These are phyloP conservation scores for Amanita jacksonii DNA, from an alignment of 768 basidiomycete genomes.

Conservation along the genomic window DNA sequence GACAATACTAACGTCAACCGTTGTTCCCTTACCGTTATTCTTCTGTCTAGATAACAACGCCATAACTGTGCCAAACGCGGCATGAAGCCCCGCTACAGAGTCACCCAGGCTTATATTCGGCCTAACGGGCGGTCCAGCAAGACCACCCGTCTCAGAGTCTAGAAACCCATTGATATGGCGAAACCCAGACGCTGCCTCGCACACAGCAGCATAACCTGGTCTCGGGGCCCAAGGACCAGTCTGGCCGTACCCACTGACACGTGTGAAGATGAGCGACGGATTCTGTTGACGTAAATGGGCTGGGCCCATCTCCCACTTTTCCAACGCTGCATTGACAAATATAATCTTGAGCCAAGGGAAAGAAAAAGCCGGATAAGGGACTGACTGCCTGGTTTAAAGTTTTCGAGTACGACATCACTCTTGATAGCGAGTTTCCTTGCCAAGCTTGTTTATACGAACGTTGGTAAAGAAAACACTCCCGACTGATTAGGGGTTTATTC, in stretches of 20 bases:
- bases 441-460: slow-evolving; percentile 28
- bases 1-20: slow-evolving; percentile 69
- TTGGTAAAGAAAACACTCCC: background rate
- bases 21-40: slow-evolving; percentile 33
- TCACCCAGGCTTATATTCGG: slow-evolving; percentile 70
- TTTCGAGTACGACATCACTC: slow-evolving; percentile 61
- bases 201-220: slow-evolving; percentile 67
- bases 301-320: slow-evolving; percentile 61
- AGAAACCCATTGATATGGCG: slow-evolving; percentile 63
- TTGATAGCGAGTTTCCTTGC: slow-evolving; percentile 51
- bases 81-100: slow-evolving; percentile 62
- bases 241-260: slow-evolving; percentile 71
- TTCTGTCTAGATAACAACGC: slow-evolving; percentile 42
- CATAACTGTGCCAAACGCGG: slow-evolving; percentile 65
- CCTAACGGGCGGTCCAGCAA: slow-evolving; percentile 54
- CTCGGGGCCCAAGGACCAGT: slow-evolving; percentile 65
- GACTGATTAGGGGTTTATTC: slow-evolving; percentile 8
- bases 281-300: slow-evolving; percentile 58
- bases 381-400: slow-evolving; percentile 70
- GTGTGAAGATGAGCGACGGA: slow-evolving; percentile 83
- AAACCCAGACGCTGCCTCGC: slow-evolving; percentile 69
- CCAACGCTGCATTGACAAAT: slow-evolving; percentile 36
- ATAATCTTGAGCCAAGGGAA: background rate
- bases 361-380: slow-evolving; percentile 5
- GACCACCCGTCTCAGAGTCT: slow-evolving; percentile 39